phyloP scores from a whole-genome alignment of 768 basidiomycete genomes.

The Coprinopsis sp. region DNA sequence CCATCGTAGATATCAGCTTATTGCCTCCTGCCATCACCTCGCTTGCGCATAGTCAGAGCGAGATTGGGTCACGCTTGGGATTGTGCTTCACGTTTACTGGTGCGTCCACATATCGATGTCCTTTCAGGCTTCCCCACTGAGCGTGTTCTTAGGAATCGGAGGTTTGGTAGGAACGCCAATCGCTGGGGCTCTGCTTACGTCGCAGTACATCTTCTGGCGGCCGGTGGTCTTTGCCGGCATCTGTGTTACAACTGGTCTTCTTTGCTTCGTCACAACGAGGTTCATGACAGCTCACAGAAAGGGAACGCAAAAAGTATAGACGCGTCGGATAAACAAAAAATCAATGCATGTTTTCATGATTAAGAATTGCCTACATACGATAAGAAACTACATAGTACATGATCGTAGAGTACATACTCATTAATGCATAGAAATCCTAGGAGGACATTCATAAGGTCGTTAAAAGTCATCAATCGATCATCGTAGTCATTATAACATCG shows the following conservation, averaged over 20 bases:
- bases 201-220: constrained; percentile 53
- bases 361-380: too few species aligned
- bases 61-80: constrained; percentile 54
- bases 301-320: constrained; percentile 19
- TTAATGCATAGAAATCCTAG: too few species aligned
- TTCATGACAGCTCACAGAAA: constrained; percentile 21
- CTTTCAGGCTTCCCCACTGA: constrained; percentile 6
- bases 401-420: too few species aligned
- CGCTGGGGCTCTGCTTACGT: constrained; percentile 50
- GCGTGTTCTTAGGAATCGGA: constrained; percentile 28
- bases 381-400: too few species aligned
- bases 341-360: neutral
- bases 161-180: constrained; percentile 56
- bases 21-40: constrained; percentile 40
- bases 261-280: constrained; percentile 27
- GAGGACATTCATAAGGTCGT: neutral
- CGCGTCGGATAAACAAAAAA: neutral
- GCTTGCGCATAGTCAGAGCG: constrained; percentile 39
- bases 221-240: constrained; percentile 50
- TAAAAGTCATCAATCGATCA: neutral
- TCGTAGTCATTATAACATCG: neutral
- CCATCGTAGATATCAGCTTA: constrained; percentile 33
- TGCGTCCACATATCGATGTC: constrained; percentile 15
- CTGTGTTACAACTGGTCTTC: constrained; percentile 26
- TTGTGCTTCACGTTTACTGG: constrained; percentile 46